A percentile compares a stretch with the other conserved stretches of the same genome.
Conservation (phyloP, 2,329 filamentous ascomycete genomes). For the Paramyrothecium roridum region DNA sequence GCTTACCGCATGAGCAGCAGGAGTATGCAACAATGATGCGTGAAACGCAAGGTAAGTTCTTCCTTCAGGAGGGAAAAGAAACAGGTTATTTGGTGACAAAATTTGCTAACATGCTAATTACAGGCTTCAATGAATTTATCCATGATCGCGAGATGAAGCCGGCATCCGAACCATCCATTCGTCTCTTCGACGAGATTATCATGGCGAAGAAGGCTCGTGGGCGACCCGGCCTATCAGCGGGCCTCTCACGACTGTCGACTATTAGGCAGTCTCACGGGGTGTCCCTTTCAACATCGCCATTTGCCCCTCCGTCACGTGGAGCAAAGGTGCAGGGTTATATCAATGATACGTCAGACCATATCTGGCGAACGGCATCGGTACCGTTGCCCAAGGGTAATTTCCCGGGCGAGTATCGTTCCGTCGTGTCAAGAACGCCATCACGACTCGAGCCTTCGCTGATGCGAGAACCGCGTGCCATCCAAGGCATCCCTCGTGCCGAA, state of each 20-base stretch:
- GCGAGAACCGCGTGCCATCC: constrained; percentile 87
- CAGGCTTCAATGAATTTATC: constrained; percentile 75
- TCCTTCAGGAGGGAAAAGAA: background rate
- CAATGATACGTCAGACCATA: constrained; percentile 70
- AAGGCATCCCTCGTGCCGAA: constrained; percentile 72
- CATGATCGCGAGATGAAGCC: constrained; percentile 71
- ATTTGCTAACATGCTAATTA: constrained; percentile 8
- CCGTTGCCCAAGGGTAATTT: constrained; percentile 60
- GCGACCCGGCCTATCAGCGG: constrained; percentile 62
- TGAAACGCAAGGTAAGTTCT: constrained; percentile 59
- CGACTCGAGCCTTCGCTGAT: constrained; percentile 84
- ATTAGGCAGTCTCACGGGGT: constrained; percentile 55
- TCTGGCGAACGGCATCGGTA: constrained; percentile 69
- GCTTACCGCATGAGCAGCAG: constrained; percentile 63
- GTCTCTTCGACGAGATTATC: constrained; percentile 81
- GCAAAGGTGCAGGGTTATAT: constrained; percentile 58
- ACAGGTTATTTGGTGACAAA: background rate
- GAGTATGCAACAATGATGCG: constrained; percentile 62
- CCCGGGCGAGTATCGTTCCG: constrained; percentile 57
- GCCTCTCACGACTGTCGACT: constrained; percentile 59
- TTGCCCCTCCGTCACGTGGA: constrained; percentile 31
- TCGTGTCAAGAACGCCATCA: constrained; percentile 67
- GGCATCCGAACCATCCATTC: constrained; percentile 61
- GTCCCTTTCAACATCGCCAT: constrained; percentile 34
- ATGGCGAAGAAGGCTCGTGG: constrained; percentile 71